A percentile compares a stretch with the other conserved stretches of the same genome.
Evolutionary conservation across 2,329 filamentous ascomycete species (phyloP).

Genomic region (Fusarium mexicanum): DNA sequence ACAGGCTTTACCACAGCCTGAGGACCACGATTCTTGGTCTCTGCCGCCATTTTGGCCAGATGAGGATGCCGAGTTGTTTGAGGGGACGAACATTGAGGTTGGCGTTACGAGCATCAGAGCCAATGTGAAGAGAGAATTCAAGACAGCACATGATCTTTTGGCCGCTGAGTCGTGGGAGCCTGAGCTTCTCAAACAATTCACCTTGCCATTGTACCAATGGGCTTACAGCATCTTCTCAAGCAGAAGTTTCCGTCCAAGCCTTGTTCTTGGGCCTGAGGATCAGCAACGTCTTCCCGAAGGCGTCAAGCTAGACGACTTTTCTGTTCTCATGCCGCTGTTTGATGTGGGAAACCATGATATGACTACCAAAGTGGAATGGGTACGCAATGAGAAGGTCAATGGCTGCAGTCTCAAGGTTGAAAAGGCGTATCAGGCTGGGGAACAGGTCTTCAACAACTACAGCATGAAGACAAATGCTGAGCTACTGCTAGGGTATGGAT

Average conservation of each 20-base stretch:
- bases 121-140: constrained; percentile 58
- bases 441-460: constrained; percentile 76
- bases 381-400: constrained; percentile 52
- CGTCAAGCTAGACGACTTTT: constrained; percentile 65
- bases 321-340: constrained; percentile 74
- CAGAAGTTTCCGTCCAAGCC: constrained; percentile 70
- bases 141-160: constrained; percentile 53
- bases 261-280: constrained; percentile 57
- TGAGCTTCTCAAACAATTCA: constrained; percentile 50
- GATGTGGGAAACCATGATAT: constrained; percentile 79
- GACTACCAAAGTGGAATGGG: constrained; percentile 68
- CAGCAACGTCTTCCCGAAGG: constrained; percentile 43
- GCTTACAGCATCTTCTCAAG: constrained; percentile 72
- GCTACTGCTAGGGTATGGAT: constrained; percentile 71
- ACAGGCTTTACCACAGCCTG: constrained; percentile 69
- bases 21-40: constrained; percentile 58
- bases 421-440: constrained; percentile 58
- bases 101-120: constrained; percentile 59
- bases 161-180: constrained; percentile 36
- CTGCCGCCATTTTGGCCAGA: constrained; percentile 72
- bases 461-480: constrained; percentile 79
- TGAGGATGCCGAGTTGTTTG: constrained; percentile 66
- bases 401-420: constrained; percentile 56
- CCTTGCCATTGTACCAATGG: constrained; percentile 68
- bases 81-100: constrained; percentile 63